Conservation (phyloP, 2,329 filamentous ascomycete species). For the Pyricularia grisea region DNA sequence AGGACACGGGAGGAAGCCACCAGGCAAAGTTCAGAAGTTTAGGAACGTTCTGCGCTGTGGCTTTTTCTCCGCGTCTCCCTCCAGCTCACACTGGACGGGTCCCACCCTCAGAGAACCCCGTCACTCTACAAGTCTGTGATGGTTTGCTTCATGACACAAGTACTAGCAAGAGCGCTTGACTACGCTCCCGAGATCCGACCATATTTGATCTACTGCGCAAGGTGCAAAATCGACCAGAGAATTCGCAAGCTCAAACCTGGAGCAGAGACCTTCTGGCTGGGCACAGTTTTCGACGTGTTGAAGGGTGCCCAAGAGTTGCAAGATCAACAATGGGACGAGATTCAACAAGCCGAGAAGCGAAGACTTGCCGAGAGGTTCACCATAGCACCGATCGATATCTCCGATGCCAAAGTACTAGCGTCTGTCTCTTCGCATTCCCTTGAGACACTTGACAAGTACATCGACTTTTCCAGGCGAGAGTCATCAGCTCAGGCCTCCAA, state of each 20-base stretch:
- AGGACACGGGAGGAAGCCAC: background rate
- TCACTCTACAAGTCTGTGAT: background rate
- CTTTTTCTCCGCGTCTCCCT: background rate
- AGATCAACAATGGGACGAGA: background rate
- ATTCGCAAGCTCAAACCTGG: background rate
- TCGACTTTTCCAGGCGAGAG: background rate
- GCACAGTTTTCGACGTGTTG: background rate
- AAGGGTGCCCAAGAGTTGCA: background rate
- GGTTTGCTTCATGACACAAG: background rate
- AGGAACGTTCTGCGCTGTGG: background rate
- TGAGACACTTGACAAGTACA: background rate
- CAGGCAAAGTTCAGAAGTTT: background rate
- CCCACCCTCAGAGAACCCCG: too few species aligned
- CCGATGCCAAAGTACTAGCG: background rate
- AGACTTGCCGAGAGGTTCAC: background rate
- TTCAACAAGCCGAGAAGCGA: background rate
- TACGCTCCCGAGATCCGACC: background rate
- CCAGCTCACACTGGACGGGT: background rate
- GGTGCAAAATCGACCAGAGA: background rate
- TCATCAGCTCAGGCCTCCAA: background rate
- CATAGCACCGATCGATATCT: background rate
- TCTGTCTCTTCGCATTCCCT: background rate
- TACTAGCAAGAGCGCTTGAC: background rate
- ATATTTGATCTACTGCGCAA: background rate
- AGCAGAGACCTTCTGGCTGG: background rate